Evolutionary conservation across 805 yeast genomes (phyloP).

Genomic region (Wickerhamomyces chambardii): DNA sequence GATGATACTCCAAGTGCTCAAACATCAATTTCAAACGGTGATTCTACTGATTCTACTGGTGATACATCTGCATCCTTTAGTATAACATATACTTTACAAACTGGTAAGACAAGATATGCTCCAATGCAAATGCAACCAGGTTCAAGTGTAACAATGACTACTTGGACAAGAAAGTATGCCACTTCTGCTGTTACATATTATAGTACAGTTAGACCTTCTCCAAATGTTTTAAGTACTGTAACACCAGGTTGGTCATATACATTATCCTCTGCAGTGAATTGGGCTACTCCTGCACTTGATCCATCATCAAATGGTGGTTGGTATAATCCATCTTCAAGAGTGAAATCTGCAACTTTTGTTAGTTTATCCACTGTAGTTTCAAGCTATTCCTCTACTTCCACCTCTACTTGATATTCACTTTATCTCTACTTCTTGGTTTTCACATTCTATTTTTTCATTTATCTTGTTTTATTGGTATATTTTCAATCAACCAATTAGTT

Average conservation of each 20-base stretch:
- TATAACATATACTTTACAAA: conserved; percentile 68
- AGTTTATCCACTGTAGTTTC: no score
- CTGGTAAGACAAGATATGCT: conserved; percentile 73
- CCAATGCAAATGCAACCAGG: conserved; percentile 94
- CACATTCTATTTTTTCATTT: no score
- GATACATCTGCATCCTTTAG: conserved; percentile 45
- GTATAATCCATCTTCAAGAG: conserved; percentile 54
- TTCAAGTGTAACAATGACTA: conserved; percentile 46
- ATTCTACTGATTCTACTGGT: conserved; percentile 30
- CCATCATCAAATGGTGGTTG: conserved; percentile 53
- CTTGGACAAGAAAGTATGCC: conserved; percentile 60
- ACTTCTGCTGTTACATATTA: conserved; percentile 62
- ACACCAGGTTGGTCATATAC: conserved; percentile 85
- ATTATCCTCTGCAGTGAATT: conserved; percentile 51
- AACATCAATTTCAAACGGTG: conserved; percentile 21
- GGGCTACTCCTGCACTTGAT: conserved; percentile 62
- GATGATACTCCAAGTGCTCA: conserved; percentile 33
- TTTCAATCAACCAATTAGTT: no score
- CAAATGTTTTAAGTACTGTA: conserved; percentile 45
- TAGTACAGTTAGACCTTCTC: conserved; percentile 26
- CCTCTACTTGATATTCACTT: no score
- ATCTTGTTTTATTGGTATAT: no score
- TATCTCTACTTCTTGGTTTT: no score
- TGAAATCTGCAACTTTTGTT: conserved; percentile 9
- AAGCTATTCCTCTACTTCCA: no score